Evolutionary conservation across 257 asterid species (phyloP).

Genomic region (Solanum chaucha): DNA sequence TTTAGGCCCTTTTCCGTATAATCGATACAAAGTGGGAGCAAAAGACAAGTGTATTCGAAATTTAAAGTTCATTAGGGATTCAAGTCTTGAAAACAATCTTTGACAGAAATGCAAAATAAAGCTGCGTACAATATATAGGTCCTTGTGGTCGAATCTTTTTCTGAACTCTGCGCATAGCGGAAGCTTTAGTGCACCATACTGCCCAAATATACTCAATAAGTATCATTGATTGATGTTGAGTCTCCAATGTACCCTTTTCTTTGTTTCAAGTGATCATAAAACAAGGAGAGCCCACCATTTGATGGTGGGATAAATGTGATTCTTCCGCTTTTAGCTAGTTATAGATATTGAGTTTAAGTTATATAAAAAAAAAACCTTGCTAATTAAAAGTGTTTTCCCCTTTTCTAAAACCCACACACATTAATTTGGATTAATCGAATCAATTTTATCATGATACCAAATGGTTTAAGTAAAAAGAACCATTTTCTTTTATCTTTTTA

Average conservation of each 20-base stretch:
- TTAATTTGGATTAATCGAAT: no score
- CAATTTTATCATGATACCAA: neutral
- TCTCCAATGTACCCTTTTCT: neutral
- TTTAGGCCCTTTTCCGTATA: no score
- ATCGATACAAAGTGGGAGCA: neutral
- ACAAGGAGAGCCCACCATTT: neutral
- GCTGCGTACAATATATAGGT: no score
- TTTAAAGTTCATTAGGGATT: neutral
- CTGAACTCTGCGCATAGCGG: accelerated
- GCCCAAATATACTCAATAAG: neutral
- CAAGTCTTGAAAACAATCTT: no score
- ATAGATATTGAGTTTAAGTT: neutral
- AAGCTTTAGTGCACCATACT: neutral
- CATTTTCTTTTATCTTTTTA: neutral
- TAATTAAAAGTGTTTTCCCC: no score
- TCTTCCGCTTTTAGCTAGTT: no score
- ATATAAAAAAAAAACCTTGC: no score
- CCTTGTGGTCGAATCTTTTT: no score
- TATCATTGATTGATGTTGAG: neutral
- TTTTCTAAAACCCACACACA: no score
- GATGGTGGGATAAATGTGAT: neutral
- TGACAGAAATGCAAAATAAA: neutral
- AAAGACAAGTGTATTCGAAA: accelerated
- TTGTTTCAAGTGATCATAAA: neutral
- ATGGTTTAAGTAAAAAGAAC: neutral